A percentile compares a stretch with the other conserved stretches of the same genome.
phyloP scores from a whole-genome alignment of 345 rosid species.

The Pseudoturritis turrita region DNA sequence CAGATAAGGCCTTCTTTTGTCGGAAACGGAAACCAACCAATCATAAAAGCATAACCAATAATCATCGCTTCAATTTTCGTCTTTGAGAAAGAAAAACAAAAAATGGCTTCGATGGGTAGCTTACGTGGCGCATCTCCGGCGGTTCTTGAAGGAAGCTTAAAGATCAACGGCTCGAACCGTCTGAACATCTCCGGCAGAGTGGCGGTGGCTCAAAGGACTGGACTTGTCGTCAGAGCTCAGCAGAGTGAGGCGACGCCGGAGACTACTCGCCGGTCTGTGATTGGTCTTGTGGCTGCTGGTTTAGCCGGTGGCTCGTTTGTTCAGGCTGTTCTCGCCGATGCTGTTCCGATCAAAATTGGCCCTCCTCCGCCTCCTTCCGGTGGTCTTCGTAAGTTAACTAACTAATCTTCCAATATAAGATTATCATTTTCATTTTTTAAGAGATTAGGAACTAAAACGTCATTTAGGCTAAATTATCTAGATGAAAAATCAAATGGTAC shows the following conservation, averaged over 20 bases:
- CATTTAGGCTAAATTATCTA: background rate
- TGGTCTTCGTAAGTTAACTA: constrained; percentile 70
- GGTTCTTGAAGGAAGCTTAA: constrained; percentile 64
- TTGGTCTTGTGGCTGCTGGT: constrained; percentile 72
- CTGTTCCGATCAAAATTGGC: constrained; percentile 68
- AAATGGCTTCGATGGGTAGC: constrained; percentile 76
- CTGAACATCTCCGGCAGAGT: constrained; percentile 28
- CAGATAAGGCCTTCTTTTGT: constrained; percentile 39
- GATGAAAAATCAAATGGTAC: background rate
- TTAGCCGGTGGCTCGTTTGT: constrained; percentile 68
- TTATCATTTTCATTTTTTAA: background rate
- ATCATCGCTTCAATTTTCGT: constrained; percentile 34
- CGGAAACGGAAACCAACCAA: constrained; percentile 21
- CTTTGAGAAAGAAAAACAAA: background rate
- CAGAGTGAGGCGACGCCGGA: constrained; percentile 48
- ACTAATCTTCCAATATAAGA: background rate
- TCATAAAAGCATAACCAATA: constrained; percentile 35
- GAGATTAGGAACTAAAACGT: background rate
- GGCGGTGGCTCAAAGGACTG: constrained; percentile 31
- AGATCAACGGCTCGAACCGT: constrained; percentile 50
- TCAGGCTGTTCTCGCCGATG: constrained; percentile 72
- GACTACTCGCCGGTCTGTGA: constrained; percentile 63
- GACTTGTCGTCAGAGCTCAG: constrained; percentile 55
- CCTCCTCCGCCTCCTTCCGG: constrained; percentile 93
- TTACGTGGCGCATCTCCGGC: constrained; percentile 65